Base-by-base conservation (phyloP, 1,139 yeast genomes). In the Suhomyces bribrorum region DNA sequence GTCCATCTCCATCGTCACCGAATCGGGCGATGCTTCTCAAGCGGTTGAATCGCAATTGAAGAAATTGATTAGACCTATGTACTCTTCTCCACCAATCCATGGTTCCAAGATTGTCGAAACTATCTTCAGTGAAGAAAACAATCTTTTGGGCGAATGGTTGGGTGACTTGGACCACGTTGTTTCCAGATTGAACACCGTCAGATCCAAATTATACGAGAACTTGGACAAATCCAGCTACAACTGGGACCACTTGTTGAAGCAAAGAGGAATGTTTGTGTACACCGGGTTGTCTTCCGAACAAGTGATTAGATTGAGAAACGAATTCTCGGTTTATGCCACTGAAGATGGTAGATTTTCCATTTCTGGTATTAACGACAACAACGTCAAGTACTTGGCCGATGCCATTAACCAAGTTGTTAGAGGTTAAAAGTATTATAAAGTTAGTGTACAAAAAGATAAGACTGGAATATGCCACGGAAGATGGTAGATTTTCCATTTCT, bases 201-300 rank as follows among this genome's bases (percentile, higher is more conserved):
- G 97, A 63, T 74, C 75, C 41, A 70, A 81, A 46, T 75, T 85
- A 55, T 73, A 71, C 58, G 77, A 81, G 43, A 75, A 69, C 49
- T 71, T 78, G 57, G 79, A 75, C 64, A 70, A 70, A 54, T 49
- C 69, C 45, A 68, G 70, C 48, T 82, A 82, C 58, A 75, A 79
- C 59, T 92, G 97, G 97, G 85, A 83, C 44, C 96, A 87, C 61
- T 76, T 92, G 60, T 73, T 83, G 47, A 75, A 81, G 57, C 97
- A 92, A 66, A 86, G 94, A 62, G 98, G 98, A 57, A 92, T 92
- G 97, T 92, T 92, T 65, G 87, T 90, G 41, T 92, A 77, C 72
- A 90, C 97, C 29, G 96, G 97, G 9, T 76, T 92, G 49, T 62
- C 69, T 23, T 69, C 81, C 31, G 77, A 74, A 30, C 96, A 88